phyloP scores from a whole-genome alignment of 2,329 filamentous ascomycete genomes.

The Alternaria sp. region DNA sequence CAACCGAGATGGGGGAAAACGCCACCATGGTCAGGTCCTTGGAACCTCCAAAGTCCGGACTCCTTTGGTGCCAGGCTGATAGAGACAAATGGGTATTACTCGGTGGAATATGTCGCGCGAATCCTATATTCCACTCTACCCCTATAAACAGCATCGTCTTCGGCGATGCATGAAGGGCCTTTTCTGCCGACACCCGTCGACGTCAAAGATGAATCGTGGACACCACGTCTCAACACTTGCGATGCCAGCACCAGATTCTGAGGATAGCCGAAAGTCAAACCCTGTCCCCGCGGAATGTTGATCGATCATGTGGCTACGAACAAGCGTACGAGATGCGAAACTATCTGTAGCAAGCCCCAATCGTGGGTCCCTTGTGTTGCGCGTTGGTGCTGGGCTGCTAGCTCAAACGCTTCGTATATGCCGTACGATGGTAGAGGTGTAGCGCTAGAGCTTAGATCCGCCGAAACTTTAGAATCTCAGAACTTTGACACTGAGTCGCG shows the following conservation, averaged over 20 bases:
- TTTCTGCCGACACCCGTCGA: background rate
- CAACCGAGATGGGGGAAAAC: background rate
- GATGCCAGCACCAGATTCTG: slow-evolving; percentile 3
- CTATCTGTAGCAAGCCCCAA: background rate
- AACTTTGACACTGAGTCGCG: background rate
- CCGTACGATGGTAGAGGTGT: slow-evolving; percentile 3
- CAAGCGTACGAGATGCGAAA: slow-evolving; percentile 1
- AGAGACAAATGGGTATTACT: background rate
- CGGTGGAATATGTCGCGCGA: background rate
- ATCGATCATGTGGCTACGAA: slow-evolving; percentile 1
- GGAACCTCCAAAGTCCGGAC: background rate
- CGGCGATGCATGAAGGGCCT: background rate
- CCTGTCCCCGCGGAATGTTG: background rate
- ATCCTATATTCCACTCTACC: background rate
- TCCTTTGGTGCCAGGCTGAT: background rate
- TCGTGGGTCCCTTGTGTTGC: background rate
- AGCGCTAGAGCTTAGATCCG: background rate
- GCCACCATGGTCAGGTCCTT: slow-evolving; percentile 5
- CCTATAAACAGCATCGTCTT: background rate
- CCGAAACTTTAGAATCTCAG: background rate
- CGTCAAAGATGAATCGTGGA: slow-evolving; percentile 3
- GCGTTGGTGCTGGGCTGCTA: background rate
- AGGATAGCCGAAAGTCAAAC: slow-evolving; percentile 11
- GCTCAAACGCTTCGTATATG: background rate
- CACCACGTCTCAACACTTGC: background rate